A percentile compares a stretch with the other conserved stretches of the same genome.
phyloP scores from a whole-genome alignment of 2,329 filamentous ascomycete genomes.

The Talaromyces sp. region DNA sequence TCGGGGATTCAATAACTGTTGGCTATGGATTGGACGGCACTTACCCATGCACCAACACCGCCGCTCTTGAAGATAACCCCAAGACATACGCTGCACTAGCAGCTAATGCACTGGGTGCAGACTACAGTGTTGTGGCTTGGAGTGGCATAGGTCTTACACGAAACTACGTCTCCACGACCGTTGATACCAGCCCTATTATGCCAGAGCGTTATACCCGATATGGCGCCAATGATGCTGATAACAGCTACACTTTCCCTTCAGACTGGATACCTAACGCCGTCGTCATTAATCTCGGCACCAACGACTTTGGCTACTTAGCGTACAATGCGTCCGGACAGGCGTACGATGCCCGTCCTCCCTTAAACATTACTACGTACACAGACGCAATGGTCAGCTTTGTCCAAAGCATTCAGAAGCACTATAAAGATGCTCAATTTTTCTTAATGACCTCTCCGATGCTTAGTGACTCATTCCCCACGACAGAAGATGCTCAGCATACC shows the following conservation, averaged over 20 bases:
- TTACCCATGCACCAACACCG: conserved; percentile 11
- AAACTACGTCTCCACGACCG: conserved; percentile 1
- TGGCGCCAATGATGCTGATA: conserved; percentile 4
- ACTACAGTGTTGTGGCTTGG: conserved; percentile 14
- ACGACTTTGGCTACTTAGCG: conserved; percentile 6
- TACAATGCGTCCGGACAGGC: conserved; percentile 1
- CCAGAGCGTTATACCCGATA: conserved; percentile 13
- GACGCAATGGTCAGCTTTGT: conserved; percentile 10
- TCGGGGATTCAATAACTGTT: conserved; percentile 14
- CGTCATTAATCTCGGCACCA: conserved; percentile 14
- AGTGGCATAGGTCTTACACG: conserved; percentile 6
- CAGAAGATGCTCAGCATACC: conserved; percentile 10
- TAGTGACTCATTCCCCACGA: conserved; percentile 3
- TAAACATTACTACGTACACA: neutral
- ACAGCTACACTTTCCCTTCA: conserved; percentile 6
- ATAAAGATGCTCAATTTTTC: conserved; percentile 3
- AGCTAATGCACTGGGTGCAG: neutral
- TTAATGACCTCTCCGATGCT: conserved; percentile 16
- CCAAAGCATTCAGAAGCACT: conserved; percentile 6
- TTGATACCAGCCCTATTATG: conserved; percentile 9
- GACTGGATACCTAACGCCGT: conserved; percentile 7
- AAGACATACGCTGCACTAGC: conserved; percentile 11
- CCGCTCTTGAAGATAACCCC: conserved; percentile 12
- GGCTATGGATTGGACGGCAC: conserved; percentile 11
- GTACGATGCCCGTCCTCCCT: neutral